Evolutionary conservation across 129 eudicot species (phyloP).

Genomic region (Tagetes patula): DNA sequence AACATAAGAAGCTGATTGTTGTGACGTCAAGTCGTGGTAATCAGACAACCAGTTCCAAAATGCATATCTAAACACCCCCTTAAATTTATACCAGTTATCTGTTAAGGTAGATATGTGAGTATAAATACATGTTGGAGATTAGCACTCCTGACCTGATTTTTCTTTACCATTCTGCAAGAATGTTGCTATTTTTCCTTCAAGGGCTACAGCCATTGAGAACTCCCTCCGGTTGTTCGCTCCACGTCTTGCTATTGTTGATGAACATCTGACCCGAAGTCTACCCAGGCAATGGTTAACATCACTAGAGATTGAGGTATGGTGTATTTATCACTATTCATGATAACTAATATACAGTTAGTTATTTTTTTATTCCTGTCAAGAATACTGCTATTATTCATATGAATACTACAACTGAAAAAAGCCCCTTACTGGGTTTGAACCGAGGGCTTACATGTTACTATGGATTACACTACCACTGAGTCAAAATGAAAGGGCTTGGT

Average conservation of each 20-base stretch:
- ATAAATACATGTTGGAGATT: not conserved
- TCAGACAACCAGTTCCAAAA: not conserved
- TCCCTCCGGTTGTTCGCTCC: constrained; percentile 83
- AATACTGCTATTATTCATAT: too few species aligned
- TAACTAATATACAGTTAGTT: too few species aligned
- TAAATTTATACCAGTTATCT: not conserved
- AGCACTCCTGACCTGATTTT: constrained; percentile 30
- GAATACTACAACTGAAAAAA: too few species aligned
- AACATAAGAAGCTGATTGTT: not conserved
- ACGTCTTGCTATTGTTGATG: constrained; percentile 95
- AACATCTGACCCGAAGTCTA: constrained; percentile 68
- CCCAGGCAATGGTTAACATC: constrained; percentile 94
- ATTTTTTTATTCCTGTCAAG: too few species aligned
- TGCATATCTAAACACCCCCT: not conserved
- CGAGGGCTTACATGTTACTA: too few species aligned
- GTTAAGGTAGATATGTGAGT: not conserved
- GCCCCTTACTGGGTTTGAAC: too few species aligned
- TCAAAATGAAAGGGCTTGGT: too few species aligned
- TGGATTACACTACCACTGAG: too few species aligned
- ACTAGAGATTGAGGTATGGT: constrained; percentile 70
- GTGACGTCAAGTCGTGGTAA: not conserved
- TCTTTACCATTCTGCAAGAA: constrained; percentile 47
- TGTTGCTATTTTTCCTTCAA: constrained; percentile 94
- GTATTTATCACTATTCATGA: not conserved
- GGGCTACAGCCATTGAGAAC: constrained; percentile 91